These are phyloP conservation scores for Sherardia arvensis DNA, from an alignment of 257 asterid genomes.

Conservation along the genomic window DNA sequence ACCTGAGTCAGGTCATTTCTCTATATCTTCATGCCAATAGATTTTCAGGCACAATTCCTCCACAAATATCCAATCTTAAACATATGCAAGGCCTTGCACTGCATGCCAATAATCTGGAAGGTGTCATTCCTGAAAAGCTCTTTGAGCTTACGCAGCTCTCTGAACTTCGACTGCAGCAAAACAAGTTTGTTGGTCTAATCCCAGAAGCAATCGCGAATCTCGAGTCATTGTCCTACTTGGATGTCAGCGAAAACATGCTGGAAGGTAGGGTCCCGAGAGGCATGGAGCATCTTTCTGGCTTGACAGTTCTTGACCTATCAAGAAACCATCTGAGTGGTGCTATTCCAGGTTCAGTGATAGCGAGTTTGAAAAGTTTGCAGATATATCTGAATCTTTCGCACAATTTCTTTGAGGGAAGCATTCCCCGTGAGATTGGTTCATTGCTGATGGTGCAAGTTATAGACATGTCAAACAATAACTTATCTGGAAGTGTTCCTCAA, in stretches of 20 bases:
- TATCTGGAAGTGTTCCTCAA: conserved; percentile 51
- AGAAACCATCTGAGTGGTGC: conserved; percentile 43
- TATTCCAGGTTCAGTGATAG: conserved; percentile 36
- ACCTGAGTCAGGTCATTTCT: conserved; percentile 35
- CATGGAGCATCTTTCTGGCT: conserved; percentile 31
- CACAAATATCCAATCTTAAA: conserved; percentile 42
- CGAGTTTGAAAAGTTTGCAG: conserved; percentile 53
- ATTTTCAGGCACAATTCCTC: conserved; percentile 53
- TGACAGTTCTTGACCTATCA: conserved; percentile 51
- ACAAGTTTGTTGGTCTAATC: conserved; percentile 41
- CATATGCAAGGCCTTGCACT: conserved; percentile 54
- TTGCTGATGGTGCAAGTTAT: conserved; percentile 70
- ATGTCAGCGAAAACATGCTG: conserved; percentile 57
- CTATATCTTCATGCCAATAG: conserved; percentile 38
- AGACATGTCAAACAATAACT: conserved; percentile 49
- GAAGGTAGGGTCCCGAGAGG: conserved; percentile 54
- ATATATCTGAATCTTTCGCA: conserved; percentile 55
- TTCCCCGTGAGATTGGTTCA: conserved; percentile 54
- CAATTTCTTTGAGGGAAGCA: conserved; percentile 42
- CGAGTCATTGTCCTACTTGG: conserved; percentile 38
- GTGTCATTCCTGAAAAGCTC: conserved; percentile 44
- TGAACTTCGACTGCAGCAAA: conserved; percentile 45
- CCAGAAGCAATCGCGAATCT: conserved; percentile 45
- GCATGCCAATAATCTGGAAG: conserved; percentile 39
- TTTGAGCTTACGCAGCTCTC: conserved; percentile 40